Evolutionary conservation across 1,139 yeast species (phyloP).

Genomic region (Blastobotrys aristatus): DNA sequence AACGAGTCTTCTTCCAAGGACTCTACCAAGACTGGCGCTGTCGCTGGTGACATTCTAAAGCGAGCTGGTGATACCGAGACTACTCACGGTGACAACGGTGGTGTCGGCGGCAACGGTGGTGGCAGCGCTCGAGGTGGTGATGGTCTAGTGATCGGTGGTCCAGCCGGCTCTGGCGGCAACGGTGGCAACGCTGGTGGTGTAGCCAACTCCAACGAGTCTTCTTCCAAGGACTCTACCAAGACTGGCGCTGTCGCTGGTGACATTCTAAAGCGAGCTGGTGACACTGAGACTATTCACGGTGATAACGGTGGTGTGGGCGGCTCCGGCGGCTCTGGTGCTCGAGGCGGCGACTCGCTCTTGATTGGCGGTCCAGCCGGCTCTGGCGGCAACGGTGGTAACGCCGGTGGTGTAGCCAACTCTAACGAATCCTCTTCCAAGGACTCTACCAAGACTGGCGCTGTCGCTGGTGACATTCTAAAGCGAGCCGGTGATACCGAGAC

Average conservation of each 20-base stretch:
- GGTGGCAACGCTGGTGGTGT: conserved; percentile 7
- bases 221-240: not conserved
- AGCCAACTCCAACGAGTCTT: not conserved
- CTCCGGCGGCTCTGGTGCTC: not conserved
- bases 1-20: not conserved
- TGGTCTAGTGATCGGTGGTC: too few species aligned
- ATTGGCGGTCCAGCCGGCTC: too few species aligned
- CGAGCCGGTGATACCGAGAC: too few species aligned
- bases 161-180: too few species aligned
- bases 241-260: not conserved
- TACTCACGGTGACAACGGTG: too few species aligned
- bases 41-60: not conserved
- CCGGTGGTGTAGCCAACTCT: too few species aligned
- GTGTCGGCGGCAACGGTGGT: not conserved
- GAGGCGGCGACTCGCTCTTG: not conserved
- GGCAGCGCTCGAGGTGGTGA: not conserved
- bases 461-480: too few species aligned
- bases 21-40: not conserved
- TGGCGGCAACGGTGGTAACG: too few species aligned
- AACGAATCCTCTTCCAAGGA: too few species aligned
- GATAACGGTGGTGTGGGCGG: not conserved
- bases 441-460: too few species aligned
- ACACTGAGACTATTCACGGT: not conserved
- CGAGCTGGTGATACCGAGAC: not conserved
- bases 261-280: not conserved